Evolutionary conservation across 352 stramenopile species (phyloP).

Genomic region (Phytophthora lateralis): DNA sequence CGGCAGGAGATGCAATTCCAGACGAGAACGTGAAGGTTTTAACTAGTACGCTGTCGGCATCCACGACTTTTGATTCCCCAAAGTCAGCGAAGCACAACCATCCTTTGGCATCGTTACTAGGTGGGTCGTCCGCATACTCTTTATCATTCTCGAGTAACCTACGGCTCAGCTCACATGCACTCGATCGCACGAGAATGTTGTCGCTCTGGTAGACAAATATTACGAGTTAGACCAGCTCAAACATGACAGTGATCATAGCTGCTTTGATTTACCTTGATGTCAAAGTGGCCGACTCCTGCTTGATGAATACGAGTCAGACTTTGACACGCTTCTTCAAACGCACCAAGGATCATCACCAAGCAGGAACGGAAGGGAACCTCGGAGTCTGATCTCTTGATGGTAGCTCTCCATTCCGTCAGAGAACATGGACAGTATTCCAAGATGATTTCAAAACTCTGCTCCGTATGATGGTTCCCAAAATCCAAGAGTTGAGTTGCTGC

Average conservation of each 20-base stretch:
- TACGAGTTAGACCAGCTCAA: background rate
- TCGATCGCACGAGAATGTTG: constrained; percentile 64
- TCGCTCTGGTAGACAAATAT: constrained; percentile 42
- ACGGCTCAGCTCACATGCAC: constrained; percentile 35
- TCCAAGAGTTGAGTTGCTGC: constrained; percentile 65
- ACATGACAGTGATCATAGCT: background rate
- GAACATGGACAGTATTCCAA: constrained; percentile 66
- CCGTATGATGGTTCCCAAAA: constrained; percentile 50
- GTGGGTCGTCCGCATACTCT: constrained; percentile 8
- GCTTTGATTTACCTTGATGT: constrained; percentile 54
- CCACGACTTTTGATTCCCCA: constrained; percentile 58
- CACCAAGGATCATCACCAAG: constrained; percentile 47
- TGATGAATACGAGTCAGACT: constrained; percentile 49
- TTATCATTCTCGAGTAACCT: constrained; percentile 39
- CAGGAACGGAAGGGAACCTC: constrained; percentile 45
- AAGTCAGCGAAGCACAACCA: constrained; percentile 75
- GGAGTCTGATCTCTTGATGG: constrained; percentile 1
- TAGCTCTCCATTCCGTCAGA: constrained; percentile 45
- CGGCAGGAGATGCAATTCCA: constrained; percentile 1
- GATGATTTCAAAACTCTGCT: constrained; percentile 56
- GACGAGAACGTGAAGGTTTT: constrained; percentile 33
- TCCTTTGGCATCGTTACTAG: constrained; percentile 12
- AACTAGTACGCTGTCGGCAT: constrained; percentile 13
- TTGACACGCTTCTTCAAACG: constrained; percentile 45
- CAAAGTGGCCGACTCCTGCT: constrained; percentile 60